Percentiles rank a stretch among this genome's conserved stretches.
Conservation (phyloP, 495 filamentous ascomycete species). For the Cenococcum geophilum region DNA sequence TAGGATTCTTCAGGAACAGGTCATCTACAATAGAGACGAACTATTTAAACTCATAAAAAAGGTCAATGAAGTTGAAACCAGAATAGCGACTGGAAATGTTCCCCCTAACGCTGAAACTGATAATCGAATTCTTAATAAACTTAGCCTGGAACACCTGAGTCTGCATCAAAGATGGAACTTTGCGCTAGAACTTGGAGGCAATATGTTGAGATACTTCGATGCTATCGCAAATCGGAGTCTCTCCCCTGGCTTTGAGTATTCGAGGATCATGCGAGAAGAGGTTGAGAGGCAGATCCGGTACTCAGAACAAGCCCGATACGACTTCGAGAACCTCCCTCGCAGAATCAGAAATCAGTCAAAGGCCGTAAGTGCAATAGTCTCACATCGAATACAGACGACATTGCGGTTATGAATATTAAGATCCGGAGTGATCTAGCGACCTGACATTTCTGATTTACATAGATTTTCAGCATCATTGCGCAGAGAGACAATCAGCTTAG, state of each 20-base stretch:
- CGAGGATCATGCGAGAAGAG: constrained; percentile 30
- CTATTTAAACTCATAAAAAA: neutral
- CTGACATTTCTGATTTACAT: constrained; percentile 4
- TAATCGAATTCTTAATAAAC: constrained; percentile 27
- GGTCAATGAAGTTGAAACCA: neutral
- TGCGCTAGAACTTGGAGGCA: constrained; percentile 26
- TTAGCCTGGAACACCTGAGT: constrained; percentile 26
- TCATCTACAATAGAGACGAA: neutral
- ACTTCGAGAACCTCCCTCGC: constrained; percentile 23
- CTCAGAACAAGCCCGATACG: constrained; percentile 23
- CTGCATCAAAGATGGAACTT: constrained; percentile 26
- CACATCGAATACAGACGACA: neutral
- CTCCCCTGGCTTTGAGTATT: neutral
- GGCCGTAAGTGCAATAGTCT: constrained; percentile 8
- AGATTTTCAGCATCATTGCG: constrained; percentile 31
- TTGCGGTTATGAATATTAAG: neutral
- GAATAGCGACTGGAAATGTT: neutral
- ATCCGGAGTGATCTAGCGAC: neutral
- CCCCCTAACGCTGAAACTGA: constrained; percentile 5
- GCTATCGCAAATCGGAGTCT: constrained; percentile 19
- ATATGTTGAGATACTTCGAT: constrained; percentile 25
- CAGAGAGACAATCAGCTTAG: constrained; percentile 30
- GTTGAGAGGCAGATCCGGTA: constrained; percentile 27
- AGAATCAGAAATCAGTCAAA: constrained; percentile 30
- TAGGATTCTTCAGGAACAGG: neutral